Conservation (phyloP, 108 stramenopile genomes). For the Cyclotella kingstonii region DNA sequence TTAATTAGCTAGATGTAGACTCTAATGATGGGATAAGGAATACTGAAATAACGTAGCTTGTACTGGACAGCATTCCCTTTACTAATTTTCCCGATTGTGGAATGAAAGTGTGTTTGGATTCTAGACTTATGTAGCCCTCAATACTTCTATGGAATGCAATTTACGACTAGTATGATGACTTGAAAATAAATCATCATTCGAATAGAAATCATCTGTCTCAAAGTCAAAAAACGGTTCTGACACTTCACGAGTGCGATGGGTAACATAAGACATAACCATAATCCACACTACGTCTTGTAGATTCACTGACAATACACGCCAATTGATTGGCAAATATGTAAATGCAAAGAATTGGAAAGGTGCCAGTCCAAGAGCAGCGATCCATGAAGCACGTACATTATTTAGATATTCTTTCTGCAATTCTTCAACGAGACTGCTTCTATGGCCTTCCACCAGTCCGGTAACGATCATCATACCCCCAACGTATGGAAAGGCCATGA, state of each 20-base stretch:
- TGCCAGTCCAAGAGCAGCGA: slow-evolving; percentile 15
- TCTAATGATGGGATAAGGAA: too few species aligned
- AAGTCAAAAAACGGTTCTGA: slow-evolving; percentile 7
- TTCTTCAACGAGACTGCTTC: slow-evolving; percentile 7
- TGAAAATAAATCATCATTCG: slow-evolving; percentile 1
- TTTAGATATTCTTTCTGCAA: slow-evolving; percentile 24
- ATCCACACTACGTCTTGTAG: slow-evolving; percentile 22
- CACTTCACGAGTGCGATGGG: slow-evolving; percentile 24
- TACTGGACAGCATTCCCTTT: too few species aligned
- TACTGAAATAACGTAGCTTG: too few species aligned
- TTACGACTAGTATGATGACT: too few species aligned
- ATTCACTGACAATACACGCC: slow-evolving; percentile 21
- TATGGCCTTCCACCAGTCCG: slow-evolving; percentile 28
- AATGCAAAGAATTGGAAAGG: slow-evolving; percentile 32
- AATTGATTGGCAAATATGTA: slow-evolving; percentile 11
- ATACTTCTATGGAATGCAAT: too few species aligned
- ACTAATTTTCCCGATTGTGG: too few species aligned
- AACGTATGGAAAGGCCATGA: slow-evolving; percentile 33
- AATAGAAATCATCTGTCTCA: not conserved
- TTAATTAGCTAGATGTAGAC: too few species aligned
- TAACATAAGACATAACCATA: slow-evolving; percentile 26
- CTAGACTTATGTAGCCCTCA: too few species aligned
- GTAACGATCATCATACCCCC: slow-evolving; percentile 28
- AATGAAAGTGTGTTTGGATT: too few species aligned
- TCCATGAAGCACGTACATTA: slow-evolving; percentile 17